Percentiles rank a stretch among this genome's conserved stretches.
phyloP scores from a whole-genome alignment of 306 rosid species.

The Aeschynomene evenia region DNA sequence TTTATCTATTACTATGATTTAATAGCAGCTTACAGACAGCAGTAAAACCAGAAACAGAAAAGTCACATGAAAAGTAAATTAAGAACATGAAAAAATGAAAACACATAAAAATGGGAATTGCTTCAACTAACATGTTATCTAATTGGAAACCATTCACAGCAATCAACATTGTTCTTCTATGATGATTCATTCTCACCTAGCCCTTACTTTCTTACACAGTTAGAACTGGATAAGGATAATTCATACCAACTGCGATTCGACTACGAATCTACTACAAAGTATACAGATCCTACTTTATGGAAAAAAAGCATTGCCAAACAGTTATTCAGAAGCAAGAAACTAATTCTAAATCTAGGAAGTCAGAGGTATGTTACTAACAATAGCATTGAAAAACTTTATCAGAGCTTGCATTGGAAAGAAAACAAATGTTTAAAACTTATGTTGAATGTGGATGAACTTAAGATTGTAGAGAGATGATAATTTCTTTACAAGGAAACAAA shows the following conservation, averaged over 20 bases:
- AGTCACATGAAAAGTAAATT: neutral
- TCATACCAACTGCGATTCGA: neutral
- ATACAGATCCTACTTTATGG: too few species aligned
- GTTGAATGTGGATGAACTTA: neutral
- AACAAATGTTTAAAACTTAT: neutral
- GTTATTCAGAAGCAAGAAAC: neutral
- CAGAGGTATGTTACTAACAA: neutral
- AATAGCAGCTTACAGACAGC: neutral
- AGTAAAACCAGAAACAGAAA: neutral
- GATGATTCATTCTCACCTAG: neutral
- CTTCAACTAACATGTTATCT: neutral
- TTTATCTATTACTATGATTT: neutral
- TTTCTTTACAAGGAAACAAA: neutral
- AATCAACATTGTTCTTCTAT: neutral
- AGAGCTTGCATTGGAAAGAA: neutral
- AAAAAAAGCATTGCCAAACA: neutral
- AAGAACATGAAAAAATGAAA: slow-evolving; percentile 2
- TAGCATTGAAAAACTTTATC: neutral
- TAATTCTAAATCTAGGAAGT: neutral
- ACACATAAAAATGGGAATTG: neutral
- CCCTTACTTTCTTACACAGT: neutral
- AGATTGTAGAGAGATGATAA: neutral
- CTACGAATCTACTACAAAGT: too few species aligned
- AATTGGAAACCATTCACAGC: neutral
- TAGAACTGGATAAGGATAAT: too few species aligned